These are phyloP conservation scores for Plasmodium reichenowi DNA, from an alignment of 169 alveolate genomes.

Conservation along the genomic window DNA sequence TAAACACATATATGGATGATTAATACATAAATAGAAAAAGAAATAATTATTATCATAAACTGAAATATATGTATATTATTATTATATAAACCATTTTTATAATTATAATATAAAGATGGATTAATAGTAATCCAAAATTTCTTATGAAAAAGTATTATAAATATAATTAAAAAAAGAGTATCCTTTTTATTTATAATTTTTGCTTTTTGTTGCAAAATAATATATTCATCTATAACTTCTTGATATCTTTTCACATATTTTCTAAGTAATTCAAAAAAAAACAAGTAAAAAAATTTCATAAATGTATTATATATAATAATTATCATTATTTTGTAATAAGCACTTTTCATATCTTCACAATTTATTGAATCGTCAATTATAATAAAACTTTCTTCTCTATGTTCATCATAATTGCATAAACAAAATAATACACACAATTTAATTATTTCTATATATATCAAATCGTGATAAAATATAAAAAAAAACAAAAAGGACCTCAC, in stretches of 20 bases:
- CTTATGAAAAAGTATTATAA: constrained; percentile 41
- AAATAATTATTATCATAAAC: constrained; percentile 20
- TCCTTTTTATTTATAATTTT: constrained; percentile 7
- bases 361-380: constrained; percentile 60
- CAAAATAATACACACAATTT: constrained; percentile 51
- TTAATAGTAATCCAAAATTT: constrained; percentile 27
- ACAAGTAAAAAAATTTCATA: constrained; percentile 24
- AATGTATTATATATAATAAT: constrained; percentile 43
- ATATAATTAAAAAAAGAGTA: constrained; percentile 32
- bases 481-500: constrained; percentile 15
- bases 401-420: constrained; percentile 73
- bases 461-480: constrained; percentile 59
- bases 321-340: constrained; percentile 43
- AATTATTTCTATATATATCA: constrained; percentile 66
- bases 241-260: constrained; percentile 15
- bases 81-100: constrained; percentile 56
- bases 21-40: constrained; percentile 35
- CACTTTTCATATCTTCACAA: constrained; percentile 21
- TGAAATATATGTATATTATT: constrained; percentile 55
- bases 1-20: constrained; percentile 53
- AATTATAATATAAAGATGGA: constrained; percentile 16
- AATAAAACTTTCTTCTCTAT: constrained; percentile 31
- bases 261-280: constrained; percentile 31
- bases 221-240: constrained; percentile 2
- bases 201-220: constrained; percentile 6